These are phyloP conservation scores for Kwoniella dejecticola DNA, from an alignment of 768 basidiomycete species.

Conservation along the genomic window DNA sequence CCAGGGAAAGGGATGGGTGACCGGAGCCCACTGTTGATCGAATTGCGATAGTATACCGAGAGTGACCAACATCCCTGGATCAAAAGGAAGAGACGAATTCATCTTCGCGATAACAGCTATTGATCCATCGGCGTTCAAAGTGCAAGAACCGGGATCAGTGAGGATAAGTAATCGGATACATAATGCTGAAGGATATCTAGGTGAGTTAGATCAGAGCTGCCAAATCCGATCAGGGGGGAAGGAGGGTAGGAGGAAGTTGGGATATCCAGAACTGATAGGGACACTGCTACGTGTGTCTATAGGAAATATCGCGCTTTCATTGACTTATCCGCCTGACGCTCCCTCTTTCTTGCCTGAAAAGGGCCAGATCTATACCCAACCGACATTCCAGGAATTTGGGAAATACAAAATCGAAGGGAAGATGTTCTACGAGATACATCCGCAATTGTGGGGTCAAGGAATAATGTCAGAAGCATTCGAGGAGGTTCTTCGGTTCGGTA, in stretches of 20 bases:
- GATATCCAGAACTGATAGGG: too few relatives aligned
- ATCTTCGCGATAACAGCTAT: conserved; percentile 48
- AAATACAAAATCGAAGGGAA: conserved; percentile 24
- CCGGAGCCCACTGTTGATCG: not conserved
- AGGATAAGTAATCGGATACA: conserved; percentile 34
- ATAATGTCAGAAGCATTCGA: conserved; percentile 48
- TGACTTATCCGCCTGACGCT: not conserved
- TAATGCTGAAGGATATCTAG: conserved; percentile 43
- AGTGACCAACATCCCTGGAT: not conserved
- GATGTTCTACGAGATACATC: conserved; percentile 53
- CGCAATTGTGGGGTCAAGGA: conserved; percentile 51
- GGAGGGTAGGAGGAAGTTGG: too few relatives aligned
- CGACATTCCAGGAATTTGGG: conserved; percentile 27
- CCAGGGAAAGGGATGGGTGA: too few relatives aligned
- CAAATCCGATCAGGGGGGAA: too few relatives aligned
- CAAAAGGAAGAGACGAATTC: conserved; percentile 29
- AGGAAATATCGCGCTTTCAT: conserved; percentile 46
- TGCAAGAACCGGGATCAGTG: conserved; percentile 23
- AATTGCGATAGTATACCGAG: conserved; percentile 28
- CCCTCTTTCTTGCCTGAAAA: conserved; percentile 24
- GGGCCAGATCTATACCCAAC: conserved; percentile 30
- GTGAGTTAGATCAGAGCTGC: too few relatives aligned
- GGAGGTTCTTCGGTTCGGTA: conserved; percentile 47
- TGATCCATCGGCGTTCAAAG: conserved; percentile 26
- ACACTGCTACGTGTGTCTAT: too few relatives aligned